Evolutionary conservation across 2,329 filamentous ascomycete species (phyloP).

Genomic region (Berkeleyomyces rouxiae): DNA sequence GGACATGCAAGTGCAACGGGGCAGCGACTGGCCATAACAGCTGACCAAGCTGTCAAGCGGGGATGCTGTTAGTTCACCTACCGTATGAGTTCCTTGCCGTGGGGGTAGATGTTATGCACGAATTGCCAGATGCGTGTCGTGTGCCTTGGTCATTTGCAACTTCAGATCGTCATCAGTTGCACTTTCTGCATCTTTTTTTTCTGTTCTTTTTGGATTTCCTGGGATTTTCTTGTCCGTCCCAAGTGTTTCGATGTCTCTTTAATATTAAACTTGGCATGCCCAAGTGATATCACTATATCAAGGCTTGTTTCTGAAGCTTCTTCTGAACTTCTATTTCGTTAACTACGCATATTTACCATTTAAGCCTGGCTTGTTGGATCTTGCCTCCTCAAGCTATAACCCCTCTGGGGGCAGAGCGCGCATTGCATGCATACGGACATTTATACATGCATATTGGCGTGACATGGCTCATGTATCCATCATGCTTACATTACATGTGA

Average conservation of each 20-base stretch:
- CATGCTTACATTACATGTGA: no score
- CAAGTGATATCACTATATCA: neutral
- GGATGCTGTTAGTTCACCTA: slow-evolving; percentile 30
- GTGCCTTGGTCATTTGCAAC: neutral
- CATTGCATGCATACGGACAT: no score
- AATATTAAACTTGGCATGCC: neutral
- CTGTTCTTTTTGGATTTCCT: neutral
- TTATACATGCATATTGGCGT: neutral
- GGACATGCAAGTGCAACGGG: slow-evolving; percentile 36
- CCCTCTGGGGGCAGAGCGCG: no score
- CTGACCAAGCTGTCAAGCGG: slow-evolving; percentile 24
- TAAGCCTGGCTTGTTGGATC: no score
- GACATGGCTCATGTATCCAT: neutral
- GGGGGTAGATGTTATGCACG: no score
- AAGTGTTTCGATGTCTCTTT: neutral
- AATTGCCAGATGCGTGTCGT: neutral
- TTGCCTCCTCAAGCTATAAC: no score
- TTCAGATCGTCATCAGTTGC: neutral
- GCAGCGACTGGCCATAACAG: slow-evolving; percentile 28
- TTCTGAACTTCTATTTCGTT: neutral
- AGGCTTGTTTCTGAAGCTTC: neutral
- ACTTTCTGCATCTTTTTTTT: no score
- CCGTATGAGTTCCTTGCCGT: neutral
- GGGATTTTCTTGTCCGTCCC: neutral
- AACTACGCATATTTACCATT: no score